Base-by-base conservation (phyloP, 495 filamentous ascomycete genomes). In the Penicillium argentinense region DNA sequence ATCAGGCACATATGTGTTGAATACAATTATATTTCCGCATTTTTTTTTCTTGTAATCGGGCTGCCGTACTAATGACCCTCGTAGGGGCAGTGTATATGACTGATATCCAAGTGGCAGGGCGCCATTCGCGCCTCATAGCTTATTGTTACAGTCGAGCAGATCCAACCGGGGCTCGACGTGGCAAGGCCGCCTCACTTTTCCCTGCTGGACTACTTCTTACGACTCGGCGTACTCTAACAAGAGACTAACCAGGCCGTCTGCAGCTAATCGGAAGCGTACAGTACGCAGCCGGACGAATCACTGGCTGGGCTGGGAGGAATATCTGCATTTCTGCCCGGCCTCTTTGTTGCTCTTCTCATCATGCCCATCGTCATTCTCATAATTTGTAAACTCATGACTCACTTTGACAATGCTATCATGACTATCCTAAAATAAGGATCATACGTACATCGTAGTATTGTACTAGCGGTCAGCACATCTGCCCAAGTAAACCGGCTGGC, bases 1-100 rank as follows among this genome's bases (percentile, higher is more conserved):
- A 48, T 49, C 42, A 45, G 42, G 53, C 50, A 60, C 47, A 63
- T 60, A 57, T 50, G 45, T 59, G 45, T 56, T 38, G 45, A 51
- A 53, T 55, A 56, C 38, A 39, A 43, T 53, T 45, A 42, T 37
- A 47, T 45, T 45, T 28, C 42, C 29, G 23, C 11, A 44, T 44
- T 38, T 43, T 45, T 14, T 21, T 42, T 41, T 18, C 23, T 26
- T 19, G 16, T 39, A 17, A 0, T 29, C 22, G 14, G 9, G n/a
- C 30, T 33, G 28, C 12, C 9, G 28, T 30, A 30, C 5, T n/a
- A 30, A n/a, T n/a, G n/a, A n/a, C n/a, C n/a, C n/a, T n/a, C n/a
- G n/a, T n/a, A n/a, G n/a, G n/a, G n/a, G n/a, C n/a, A n/a, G n/a
- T n/a, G n/a, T n/a, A n/a, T n/a, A n/a, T n/a, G n/a, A n/a, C n/a